These are phyloP conservation scores for Fusarium floridanum DNA, from an alignment of 2,329 filamentous ascomycete genomes.

Conservation along the genomic window DNA sequence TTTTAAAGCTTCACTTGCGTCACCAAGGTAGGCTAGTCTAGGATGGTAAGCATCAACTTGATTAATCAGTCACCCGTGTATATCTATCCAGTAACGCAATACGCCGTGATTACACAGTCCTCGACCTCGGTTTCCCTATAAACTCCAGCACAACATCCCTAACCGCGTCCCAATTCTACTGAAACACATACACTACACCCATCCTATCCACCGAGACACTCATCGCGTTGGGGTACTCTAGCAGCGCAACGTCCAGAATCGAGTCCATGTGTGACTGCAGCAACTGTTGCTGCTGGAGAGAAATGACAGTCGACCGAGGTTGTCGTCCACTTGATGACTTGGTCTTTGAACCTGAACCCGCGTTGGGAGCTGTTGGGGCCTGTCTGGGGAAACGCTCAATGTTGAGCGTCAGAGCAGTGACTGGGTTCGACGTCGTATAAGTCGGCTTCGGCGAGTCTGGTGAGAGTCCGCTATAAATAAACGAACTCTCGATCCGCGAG, in stretches of 20 bases:
- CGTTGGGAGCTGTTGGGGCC: constrained; percentile 49
- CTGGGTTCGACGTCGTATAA: constrained; percentile 75
- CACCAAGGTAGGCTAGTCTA: no score
- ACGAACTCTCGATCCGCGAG: constrained; percentile 79
- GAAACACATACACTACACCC: constrained; percentile 89
- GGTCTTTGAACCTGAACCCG: constrained; percentile 48
- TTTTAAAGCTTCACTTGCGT: not conserved
- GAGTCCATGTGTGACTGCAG: constrained; percentile 89
- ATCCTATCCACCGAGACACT: constrained; percentile 89
- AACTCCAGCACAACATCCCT: constrained; percentile 12
- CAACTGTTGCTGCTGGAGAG: constrained; percentile 86
- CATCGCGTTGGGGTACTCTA: constrained; percentile 94
- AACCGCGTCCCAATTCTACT: constrained; percentile 50
- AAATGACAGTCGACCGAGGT: constrained; percentile 85
- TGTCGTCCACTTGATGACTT: constrained; percentile 58
- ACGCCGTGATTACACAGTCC: constrained; percentile 24
- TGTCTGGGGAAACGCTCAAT: constrained; percentile 70
- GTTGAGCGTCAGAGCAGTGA: constrained; percentile 73
- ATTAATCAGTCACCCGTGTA: not conserved
- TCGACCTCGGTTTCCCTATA: constrained; percentile 17
- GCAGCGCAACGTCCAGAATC: constrained; percentile 86
- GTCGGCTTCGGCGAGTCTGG: constrained; percentile 78
- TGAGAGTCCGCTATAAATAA: constrained; percentile 83
- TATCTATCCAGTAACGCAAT: not conserved
- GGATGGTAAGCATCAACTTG: not conserved